These are phyloP conservation scores for Posidonia australis DNA, from an alignment of 106 monocot species.

Conservation along the genomic window DNA sequence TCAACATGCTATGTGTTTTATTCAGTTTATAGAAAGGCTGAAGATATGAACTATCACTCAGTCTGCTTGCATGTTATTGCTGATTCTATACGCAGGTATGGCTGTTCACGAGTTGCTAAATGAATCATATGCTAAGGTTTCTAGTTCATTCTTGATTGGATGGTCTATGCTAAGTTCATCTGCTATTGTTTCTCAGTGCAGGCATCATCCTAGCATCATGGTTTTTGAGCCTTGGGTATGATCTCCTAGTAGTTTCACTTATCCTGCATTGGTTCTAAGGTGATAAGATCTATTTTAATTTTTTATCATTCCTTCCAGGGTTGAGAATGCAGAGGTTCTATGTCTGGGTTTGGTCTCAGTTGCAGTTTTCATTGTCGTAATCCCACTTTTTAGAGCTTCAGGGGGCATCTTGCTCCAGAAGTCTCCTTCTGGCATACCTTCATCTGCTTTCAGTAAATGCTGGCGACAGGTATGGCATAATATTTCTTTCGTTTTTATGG, in stretches of 20 bases:
- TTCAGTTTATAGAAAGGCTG: slow-evolving; percentile 88
- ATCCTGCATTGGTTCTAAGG: no score
- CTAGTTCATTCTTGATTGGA: neutral
- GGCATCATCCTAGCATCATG: slow-evolving; percentile 96
- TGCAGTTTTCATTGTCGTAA: slow-evolving; percentile 64
- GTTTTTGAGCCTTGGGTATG: slow-evolving; percentile 88
- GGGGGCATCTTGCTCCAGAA: slow-evolving; percentile 79
- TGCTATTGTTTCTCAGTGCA: slow-evolving; percentile 55
- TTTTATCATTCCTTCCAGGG: slow-evolving; percentile 19
- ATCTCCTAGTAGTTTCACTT: neutral
- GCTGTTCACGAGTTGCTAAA: neutral
- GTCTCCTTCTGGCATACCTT: slow-evolving; percentile 56
- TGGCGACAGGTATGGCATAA: slow-evolving; percentile 60
- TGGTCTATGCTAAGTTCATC: neutral
- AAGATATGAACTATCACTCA: slow-evolving; percentile 98
- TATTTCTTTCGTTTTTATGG: neutral
- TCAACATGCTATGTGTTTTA: neutral
- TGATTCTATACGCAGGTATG: slow-evolving; percentile 92
- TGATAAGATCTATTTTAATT: neutral
- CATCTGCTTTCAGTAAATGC: slow-evolving; percentile 77
- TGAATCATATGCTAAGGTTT: neutral
- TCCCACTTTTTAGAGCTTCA: slow-evolving; percentile 71
- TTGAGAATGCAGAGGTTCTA: slow-evolving; percentile 94
- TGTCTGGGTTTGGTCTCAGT: slow-evolving; percentile 86
- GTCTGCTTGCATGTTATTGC: slow-evolving; percentile 93